phyloP scores from a whole-genome alignment of 345 rosid species.

The Orychophragmus violaceus region DNA sequence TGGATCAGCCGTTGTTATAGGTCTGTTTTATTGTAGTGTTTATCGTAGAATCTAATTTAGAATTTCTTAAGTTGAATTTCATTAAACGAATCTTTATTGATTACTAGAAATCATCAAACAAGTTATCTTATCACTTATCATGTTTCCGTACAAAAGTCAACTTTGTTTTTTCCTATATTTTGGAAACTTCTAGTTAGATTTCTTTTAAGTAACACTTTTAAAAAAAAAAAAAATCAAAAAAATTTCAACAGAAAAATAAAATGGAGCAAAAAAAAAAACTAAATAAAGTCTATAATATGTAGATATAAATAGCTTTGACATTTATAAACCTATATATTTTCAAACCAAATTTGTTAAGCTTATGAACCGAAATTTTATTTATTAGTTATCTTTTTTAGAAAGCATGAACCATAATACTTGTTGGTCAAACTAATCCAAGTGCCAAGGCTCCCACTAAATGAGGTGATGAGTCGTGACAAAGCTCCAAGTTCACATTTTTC shows the following conservation, averaged over 20 bases:
- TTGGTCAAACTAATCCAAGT: neutral
- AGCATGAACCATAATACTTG: too few species aligned
- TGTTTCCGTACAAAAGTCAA: neutral
- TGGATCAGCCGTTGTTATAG: too few species aligned
- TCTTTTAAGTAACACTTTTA: neutral
- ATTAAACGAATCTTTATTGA: neutral
- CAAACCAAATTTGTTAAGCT: too few species aligned
- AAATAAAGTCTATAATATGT: neutral
- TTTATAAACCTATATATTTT: neutral
- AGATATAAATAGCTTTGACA: neutral
- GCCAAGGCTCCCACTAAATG: too few species aligned
- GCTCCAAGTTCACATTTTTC: too few species aligned
- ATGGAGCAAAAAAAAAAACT: neutral
- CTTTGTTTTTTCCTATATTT: neutral
- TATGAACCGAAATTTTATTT: too few species aligned
- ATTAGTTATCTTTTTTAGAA: too few species aligned
- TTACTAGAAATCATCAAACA: neutral
- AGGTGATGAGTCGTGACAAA: too few species aligned
- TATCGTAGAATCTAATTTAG: too few species aligned
- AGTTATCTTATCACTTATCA: neutral
- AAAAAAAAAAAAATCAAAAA: neutral
- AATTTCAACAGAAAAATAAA: neutral
- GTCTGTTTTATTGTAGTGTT: too few species aligned
- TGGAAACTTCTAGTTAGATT: neutral
- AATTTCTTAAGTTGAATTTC: neutral